Conservation (phyloP, 1,284 basidiomycete genomes). For the Ganoderma meredithae region DNA sequence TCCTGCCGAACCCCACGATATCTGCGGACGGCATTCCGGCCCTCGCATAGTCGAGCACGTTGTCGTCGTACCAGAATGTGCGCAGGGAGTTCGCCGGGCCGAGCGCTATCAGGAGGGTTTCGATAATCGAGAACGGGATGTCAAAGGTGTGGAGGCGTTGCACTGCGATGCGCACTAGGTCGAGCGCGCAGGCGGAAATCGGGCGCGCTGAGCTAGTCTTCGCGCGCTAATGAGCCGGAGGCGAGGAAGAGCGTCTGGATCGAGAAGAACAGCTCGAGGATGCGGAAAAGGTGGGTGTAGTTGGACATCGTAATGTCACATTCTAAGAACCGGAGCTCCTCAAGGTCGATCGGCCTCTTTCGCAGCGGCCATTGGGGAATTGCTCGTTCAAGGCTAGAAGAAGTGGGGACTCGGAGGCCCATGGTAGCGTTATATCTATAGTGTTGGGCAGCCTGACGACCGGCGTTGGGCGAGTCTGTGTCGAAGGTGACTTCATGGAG, state of each 20-base stretch:
- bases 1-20: not conserved
- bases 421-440: no score
- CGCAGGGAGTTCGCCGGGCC: not conserved
- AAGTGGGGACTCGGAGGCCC: no score
- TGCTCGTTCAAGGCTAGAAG: no score
- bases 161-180: not conserved
- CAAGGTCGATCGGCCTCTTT: not conserved
- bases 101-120: not conserved
- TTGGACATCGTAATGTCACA: not conserved
- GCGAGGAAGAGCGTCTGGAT: not conserved
- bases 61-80: conserved; percentile 1
- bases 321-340: not conserved
- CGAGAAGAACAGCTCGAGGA: not conserved
- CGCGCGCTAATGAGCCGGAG: not conserved
- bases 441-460: not conserved
- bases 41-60: not conserved
- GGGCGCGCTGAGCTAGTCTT: not conserved
- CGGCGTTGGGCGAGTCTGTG: no score
- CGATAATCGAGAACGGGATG: conserved; percentile 1
- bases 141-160: not conserved
- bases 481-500: not conserved
- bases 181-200: not conserved
- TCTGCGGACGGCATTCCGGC: not conserved
- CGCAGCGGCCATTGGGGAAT: not conserved
- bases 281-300: not conserved